Conservation (phyloP, 2,329 filamentous ascomycete genomes). For the Penicillium sp. region DNA sequence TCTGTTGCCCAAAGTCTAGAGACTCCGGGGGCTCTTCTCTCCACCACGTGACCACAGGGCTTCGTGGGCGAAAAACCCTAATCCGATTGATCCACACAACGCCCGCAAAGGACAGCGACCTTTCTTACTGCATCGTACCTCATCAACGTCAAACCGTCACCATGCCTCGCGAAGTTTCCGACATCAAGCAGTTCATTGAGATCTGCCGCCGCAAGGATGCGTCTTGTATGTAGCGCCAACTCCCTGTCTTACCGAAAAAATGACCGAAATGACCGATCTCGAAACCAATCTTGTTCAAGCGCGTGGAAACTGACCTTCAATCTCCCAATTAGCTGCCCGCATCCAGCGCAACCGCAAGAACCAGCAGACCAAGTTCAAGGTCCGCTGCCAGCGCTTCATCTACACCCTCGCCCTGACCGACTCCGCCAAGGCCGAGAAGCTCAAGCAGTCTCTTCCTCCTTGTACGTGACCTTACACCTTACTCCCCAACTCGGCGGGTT, state of each 20-base stretch:
- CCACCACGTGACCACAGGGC: slow-evolving; percentile 16
- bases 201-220: slow-evolving; percentile 99
- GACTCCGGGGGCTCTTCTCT: neutral
- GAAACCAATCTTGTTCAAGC: slow-evolving; percentile 6
- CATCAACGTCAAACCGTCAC: slow-evolving; percentile 45
- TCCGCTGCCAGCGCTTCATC: slow-evolving; percentile 91
- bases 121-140: slow-evolving; percentile 15
- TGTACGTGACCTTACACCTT: slow-evolving; percentile 57
- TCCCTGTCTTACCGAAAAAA: neutral
- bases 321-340: slow-evolving; percentile 61
- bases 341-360: slow-evolving; percentile 93
- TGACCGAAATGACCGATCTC: slow-evolving; percentile 1
- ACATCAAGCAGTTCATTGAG: slow-evolving; percentile 99
- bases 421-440: slow-evolving; percentile 98
- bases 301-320: slow-evolving; percentile 14
- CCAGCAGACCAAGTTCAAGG: slow-evolving; percentile 99
- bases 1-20: neutral
- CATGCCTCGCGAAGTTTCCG: slow-evolving; percentile 97
- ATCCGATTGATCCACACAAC: slow-evolving; percentile 25
- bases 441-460: slow-evolving; percentile 97
- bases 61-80: slow-evolving; percentile 18
- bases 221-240: slow-evolving; percentile 68
- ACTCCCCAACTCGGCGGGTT: neutral
- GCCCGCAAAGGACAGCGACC: slow-evolving; percentile 12
- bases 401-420: slow-evolving; percentile 99